A percentile compares a stretch with the other conserved stretches of the same genome.
These are phyloP conservation scores for Phytophthora foliorum DNA, from an alignment of 352 stramenopile genomes.

Conservation along the genomic window DNA sequence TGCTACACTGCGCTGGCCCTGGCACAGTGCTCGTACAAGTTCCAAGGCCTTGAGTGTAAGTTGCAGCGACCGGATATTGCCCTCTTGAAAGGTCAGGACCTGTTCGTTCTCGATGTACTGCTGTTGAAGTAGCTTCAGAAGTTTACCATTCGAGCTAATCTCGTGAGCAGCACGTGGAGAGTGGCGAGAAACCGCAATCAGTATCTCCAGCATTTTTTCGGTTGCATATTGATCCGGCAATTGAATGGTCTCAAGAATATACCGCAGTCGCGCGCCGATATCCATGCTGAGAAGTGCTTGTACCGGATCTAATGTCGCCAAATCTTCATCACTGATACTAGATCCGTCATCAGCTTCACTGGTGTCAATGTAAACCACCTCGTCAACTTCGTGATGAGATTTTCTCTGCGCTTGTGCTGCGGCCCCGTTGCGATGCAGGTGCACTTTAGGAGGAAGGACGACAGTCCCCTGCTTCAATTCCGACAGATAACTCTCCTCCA, in stretches of 20 bases:
- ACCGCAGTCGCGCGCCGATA: conserved; percentile 55
- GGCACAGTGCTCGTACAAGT: conserved; percentile 58
- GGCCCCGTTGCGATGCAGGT: conserved; percentile 51
- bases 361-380: conserved; percentile 70
- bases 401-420: background rate
- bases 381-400: conserved; percentile 9
- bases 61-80: conserved; percentile 37
- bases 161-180: conserved; percentile 57
- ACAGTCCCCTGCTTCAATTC: conserved; percentile 45
- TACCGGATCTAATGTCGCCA: conserved; percentile 62
- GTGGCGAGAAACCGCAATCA: conserved; percentile 55
- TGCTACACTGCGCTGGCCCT: conserved; percentile 56
- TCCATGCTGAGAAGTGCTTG: conserved; percentile 74
- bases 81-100: conserved; percentile 45
- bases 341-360: conserved; percentile 45
- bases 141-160: conserved; percentile 53
- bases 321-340: conserved; percentile 57
- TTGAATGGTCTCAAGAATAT: conserved; percentile 60
- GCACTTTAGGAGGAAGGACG: conserved; percentile 38
- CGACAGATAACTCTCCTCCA: conserved; percentile 9
- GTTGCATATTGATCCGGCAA: conserved; percentile 48
- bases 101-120: conserved; percentile 66
- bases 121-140: conserved; percentile 56
- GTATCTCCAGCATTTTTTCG: conserved; percentile 71
- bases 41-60: conserved; percentile 55